Evolutionary conservation across 805 yeast species (phyloP).

Genomic region (Lipomyces mesembrius): DNA sequence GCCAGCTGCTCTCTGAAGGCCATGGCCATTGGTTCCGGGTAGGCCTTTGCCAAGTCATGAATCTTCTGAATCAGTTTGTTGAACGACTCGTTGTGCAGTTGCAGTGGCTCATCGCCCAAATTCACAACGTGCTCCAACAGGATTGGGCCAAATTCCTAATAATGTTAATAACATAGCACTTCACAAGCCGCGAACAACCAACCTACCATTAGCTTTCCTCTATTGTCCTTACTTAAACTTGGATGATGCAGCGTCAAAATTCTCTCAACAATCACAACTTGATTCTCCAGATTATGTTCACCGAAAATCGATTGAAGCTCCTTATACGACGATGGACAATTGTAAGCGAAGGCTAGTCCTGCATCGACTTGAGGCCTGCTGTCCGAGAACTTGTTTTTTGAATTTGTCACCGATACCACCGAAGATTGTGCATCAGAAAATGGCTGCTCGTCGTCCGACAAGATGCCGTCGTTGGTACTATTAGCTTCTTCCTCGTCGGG

Average conservation of each 20-base stretch:
- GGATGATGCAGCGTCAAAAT: constrained; percentile 72
- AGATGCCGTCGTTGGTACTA: background rate
- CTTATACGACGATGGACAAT: constrained; percentile 60
- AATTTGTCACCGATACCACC: constrained; percentile 44
- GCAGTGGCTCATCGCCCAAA: constrained; percentile 42
- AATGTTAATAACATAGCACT: constrained; percentile 5
- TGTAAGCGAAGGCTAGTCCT: constrained; percentile 40
- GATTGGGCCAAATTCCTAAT: constrained; percentile 26
- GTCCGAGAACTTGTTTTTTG: background rate
- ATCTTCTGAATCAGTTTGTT: constrained; percentile 45
- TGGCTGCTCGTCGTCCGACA: background rate
- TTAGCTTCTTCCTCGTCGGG: background rate
- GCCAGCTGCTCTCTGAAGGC: constrained; percentile 62
- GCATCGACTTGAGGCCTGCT: background rate
- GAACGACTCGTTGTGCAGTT: constrained; percentile 12
- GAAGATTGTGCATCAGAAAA: constrained; percentile 46
- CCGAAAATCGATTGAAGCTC: constrained; percentile 72
- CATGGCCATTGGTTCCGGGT: constrained; percentile 65
- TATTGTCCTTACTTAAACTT: constrained; percentile 78
- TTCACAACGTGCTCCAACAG: constrained; percentile 48
- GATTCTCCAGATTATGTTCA: constrained; percentile 64
- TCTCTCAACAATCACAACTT: constrained; percentile 51
- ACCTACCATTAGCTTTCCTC: constrained; percentile 54
- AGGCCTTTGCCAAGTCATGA: constrained; percentile 65
- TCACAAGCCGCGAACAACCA: background rate